phyloP scores from a whole-genome alignment of 1,139 yeast genomes.

The Sugiyamaella neomexicana region DNA sequence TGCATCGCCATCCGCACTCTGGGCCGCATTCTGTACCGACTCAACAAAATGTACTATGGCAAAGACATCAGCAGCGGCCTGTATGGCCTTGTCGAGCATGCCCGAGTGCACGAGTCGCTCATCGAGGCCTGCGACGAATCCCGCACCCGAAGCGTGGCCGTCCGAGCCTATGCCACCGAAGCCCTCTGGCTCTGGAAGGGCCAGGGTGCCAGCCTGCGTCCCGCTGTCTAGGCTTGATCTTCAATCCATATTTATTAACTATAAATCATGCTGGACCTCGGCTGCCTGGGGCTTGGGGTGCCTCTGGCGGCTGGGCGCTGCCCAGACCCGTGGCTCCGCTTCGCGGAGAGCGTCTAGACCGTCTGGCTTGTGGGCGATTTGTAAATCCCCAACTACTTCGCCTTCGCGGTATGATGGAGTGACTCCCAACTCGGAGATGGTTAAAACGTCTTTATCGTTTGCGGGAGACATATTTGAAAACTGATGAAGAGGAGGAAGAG shows the following conservation, averaged over 20 bases:
- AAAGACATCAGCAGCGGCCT: slow-evolving; percentile 59
- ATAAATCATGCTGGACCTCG: background rate
- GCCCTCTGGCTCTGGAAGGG: slow-evolving; percentile 91
- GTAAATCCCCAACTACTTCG: slow-evolving; percentile 14
- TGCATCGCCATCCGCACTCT: slow-evolving; percentile 81
- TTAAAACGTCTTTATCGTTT: background rate
- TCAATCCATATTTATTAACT: background rate
- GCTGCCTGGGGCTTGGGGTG: background rate
- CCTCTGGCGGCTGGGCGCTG: background rate
- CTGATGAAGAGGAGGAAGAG: no score
- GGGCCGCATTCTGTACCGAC: slow-evolving; percentile 81
- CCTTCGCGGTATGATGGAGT: slow-evolving; percentile 8
- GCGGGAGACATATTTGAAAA: no score
- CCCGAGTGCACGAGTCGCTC: slow-evolving; percentile 68
- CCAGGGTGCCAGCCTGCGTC: slow-evolving; percentile 51
- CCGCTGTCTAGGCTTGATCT: slow-evolving; percentile 23
- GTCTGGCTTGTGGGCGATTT: no score
- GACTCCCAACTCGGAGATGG: slow-evolving; percentile 10
- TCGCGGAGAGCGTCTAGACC: background rate
- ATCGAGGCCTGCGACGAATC: slow-evolving; percentile 73
- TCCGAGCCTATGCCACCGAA: slow-evolving; percentile 82
- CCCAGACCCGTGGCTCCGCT: background rate
- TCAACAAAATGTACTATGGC: slow-evolving; percentile 60
- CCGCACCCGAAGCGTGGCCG: slow-evolving; percentile 66
- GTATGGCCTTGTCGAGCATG: slow-evolving; percentile 70